Evolutionary conservation across 2,329 filamentous ascomycete genomes (phyloP).

Genomic region (Pestalotiopsis fici): DNA sequence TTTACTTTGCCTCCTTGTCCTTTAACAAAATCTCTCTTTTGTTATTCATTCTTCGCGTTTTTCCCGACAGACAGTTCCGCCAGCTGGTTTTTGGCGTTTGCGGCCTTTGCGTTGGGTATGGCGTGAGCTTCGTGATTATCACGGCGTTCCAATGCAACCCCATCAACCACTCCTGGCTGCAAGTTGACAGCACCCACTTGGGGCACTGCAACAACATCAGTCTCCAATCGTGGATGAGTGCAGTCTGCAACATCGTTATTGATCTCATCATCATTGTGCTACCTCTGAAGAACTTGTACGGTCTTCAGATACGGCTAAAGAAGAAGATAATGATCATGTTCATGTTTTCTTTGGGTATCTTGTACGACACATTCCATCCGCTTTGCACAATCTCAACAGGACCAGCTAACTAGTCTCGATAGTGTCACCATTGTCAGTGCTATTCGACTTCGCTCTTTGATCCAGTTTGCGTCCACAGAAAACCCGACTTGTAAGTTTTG

Average conservation of each 20-base stretch:
- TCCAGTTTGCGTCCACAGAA: constrained; percentile 38
- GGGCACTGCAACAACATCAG: constrained; percentile 33
- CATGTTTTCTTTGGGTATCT: constrained; percentile 36
- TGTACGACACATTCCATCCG: constrained; percentile 29
- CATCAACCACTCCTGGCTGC: constrained; percentile 30
- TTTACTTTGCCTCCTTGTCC: constrained; percentile 32
- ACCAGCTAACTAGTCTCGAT: not conserved
- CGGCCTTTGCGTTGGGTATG: constrained; percentile 26
- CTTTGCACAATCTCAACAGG: constrained; percentile 1
- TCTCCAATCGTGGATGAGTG: constrained; percentile 28
- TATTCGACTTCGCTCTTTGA: constrained; percentile 41
- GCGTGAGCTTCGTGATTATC: constrained; percentile 19
- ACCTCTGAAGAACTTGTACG: constrained; percentile 30
- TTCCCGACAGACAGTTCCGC: constrained; percentile 28
- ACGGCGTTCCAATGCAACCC: constrained; percentile 32
- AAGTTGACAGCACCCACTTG: constrained; percentile 15
- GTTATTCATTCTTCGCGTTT: constrained; percentile 33
- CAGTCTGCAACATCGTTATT: constrained; percentile 31
- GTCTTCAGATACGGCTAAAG: constrained; percentile 28
- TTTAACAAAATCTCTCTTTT: constrained; percentile 35
- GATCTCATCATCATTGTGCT: constrained; percentile 25
- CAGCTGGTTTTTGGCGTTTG: constrained; percentile 24
- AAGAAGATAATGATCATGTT: constrained; percentile 34
- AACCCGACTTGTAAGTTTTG: constrained; percentile 38
- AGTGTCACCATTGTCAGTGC: constrained; percentile 46